Base-by-base conservation (phyloP, 2,329 filamentous ascomycete genomes). In the Hypoxylon sp. region DNA sequence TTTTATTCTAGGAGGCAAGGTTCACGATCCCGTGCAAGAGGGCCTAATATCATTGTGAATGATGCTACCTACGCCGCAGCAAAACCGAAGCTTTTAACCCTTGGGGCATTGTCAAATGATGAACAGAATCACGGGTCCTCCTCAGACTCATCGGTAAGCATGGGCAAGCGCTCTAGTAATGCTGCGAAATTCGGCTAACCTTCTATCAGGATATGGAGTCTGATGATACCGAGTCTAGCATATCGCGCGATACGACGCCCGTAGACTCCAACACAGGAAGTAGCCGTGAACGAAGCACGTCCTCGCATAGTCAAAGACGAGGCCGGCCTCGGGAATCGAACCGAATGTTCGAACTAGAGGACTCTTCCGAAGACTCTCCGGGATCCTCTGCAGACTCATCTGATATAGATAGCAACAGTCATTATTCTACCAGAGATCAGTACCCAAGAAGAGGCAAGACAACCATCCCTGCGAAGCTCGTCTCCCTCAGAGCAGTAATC, bases 381-480 rank as follows among this genome's bases (percentile, higher is more conserved):
- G 21, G 19, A 34, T 19, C 25, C 32, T 57, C 53, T 36, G 10
- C 28, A 32, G 41, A 14, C 19, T 48, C 55, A 10, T 58, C 43
- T 23, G 55, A 36, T 19, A 56, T 41, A 13, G 52, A 45, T n/a
- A 32, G 25, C 5, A 56, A 3, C 9, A 55, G 23, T 32, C 11
- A 5, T 45, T n/a, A 14, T 5, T 45, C 52, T 23, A 14, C n/a
- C 13, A 14, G 23, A 32, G 13, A 5, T n/a, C 50, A 34, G 19
- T 58, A 58, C 36, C 43, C 55, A 38, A 58, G 13, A 14, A 58
- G 9, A 34, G 55, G 55, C 17, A 58, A 48, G 55, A 58, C 55
- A 13, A 58, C 11, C 9, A 49, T 58, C 21, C 55, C 43, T 21
- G 43, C 30, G 19, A 58, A 17, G 6, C 28, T 58, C 5, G 43